Conservation (phyloP, 2,329 filamentous ascomycete genomes). For the Basipetospora sp. region DNA sequence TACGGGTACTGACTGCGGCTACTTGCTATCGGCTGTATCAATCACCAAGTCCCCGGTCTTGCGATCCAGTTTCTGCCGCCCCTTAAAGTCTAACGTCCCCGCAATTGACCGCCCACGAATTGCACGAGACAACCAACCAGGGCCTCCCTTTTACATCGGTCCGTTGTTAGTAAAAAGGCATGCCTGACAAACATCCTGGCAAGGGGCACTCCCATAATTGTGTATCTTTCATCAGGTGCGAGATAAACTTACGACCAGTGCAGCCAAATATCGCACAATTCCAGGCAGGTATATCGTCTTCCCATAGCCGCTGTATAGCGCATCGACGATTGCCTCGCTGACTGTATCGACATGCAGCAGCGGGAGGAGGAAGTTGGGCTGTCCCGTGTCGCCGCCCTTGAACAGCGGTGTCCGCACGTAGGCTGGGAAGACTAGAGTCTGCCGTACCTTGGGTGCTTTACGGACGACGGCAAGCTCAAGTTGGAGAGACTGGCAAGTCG, state of each 20-base stretch:
- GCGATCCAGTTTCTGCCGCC: background rate
- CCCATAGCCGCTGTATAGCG: background rate
- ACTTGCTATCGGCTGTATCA: too few species aligned
- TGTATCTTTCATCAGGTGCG: too few species aligned
- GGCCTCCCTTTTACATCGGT: background rate
- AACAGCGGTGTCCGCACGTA: constrained; percentile 34
- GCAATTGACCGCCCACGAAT: background rate
- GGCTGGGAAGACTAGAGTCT: constrained; percentile 10
- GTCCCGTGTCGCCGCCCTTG: constrained; percentile 7
- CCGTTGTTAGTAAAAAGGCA: background rate
- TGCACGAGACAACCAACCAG: background rate
- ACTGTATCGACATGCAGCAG: constrained; percentile 3
- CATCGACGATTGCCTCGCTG: constrained; percentile 3
- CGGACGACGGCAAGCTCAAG: constrained; percentile 36
- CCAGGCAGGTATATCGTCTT: background rate
- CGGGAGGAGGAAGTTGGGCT: constrained; percentile 7
- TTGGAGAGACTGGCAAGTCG: constrained; percentile 19
- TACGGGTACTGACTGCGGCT: too few species aligned
- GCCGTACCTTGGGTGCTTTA: constrained; percentile 36
- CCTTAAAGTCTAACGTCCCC: constrained; percentile 1
- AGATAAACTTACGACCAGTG: background rate
- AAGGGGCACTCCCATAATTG: too few species aligned
- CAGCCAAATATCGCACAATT: background rate
- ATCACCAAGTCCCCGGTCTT: background rate
- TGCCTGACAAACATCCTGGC: background rate